Base-by-base conservation (phyloP, 1,284 basidiomycete species). In the Apiotrichum porosum region DNA sequence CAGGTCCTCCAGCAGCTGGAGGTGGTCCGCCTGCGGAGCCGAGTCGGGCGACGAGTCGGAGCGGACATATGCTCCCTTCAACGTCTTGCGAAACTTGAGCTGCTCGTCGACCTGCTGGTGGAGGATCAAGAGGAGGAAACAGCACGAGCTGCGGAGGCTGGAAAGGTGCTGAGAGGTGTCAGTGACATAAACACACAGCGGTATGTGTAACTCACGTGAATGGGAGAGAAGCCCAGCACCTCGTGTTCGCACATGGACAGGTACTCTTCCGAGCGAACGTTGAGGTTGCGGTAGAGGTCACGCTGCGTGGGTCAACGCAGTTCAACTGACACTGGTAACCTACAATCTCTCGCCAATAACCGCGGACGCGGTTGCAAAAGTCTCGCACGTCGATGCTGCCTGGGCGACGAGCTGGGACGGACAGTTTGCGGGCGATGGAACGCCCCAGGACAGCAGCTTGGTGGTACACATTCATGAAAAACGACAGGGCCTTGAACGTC, bases 121-220 rank as follows among this genome's bases (percentile, higher is more conserved):
- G 4, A 66, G 36, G 2, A 66, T 28, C 9, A 68, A 49, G 3
- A 68, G 46, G 6, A 66, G 38, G 52, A 62, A 62, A 2, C 60
- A 44, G 17, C 44, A 46, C 12, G 52, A 55, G 10, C 60, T 41
- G 26, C 62, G 54, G 14, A 68, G 46, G 23, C 60, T 63, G 10
- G 40, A 13, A 17, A 46, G 31, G 15, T 26, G 54, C 56, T 57
- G 28, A 28, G 26, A 13, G 13, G 6, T 6, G 32, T 41, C 24
- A 49, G 51, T 10, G 47, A 5, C n/a, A 13, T n/a, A 18, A 9
- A 31, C 5, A n/a, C 9, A 18, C 21, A n/a, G n/a, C n/a, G n/a
- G n/a, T n/a, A n/a, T n/a, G n/a, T n/a, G n/a, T n/a, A n/a, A 54
- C 63, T 42, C 34, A 65, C 65, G 39, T 64, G 60, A 18, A 68